Evolutionary conservation across 768 basidiomycete genomes (phyloP).

Genomic region (Trametes meyenii): DNA sequence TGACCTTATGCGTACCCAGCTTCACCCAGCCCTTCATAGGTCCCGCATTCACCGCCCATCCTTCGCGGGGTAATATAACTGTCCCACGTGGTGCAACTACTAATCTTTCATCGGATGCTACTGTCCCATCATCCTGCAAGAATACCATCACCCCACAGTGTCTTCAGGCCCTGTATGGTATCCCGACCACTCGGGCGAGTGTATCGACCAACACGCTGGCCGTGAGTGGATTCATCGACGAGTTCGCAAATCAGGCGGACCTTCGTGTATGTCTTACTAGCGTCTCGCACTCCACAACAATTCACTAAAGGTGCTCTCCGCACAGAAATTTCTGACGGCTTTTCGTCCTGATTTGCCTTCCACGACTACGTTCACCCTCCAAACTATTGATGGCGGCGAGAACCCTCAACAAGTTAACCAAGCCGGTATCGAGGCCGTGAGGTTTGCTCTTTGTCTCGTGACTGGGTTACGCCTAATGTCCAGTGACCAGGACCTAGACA

Average conservation of each 20-base stretch:
- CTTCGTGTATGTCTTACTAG: slow-evolving; percentile 21
- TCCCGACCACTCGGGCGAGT: slow-evolving; percentile 36
- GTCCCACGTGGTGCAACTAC: not conserved
- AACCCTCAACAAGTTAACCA: slow-evolving; percentile 29
- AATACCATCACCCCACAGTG: slow-evolving; percentile 33
- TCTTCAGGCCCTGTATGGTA: slow-evolving; percentile 39
- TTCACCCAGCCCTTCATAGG: slow-evolving; percentile 32
- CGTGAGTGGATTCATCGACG: slow-evolving; percentile 37
- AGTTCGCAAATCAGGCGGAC: slow-evolving; percentile 36
- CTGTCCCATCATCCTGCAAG: slow-evolving; percentile 31
- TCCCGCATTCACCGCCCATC: slow-evolving; percentile 31
- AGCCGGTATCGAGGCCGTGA: slow-evolving; percentile 35
- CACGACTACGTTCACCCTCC: slow-evolving; percentile 28
- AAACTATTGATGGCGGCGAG: slow-evolving; percentile 33
- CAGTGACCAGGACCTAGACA: slow-evolving; percentile 36
- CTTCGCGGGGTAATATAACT: slow-evolving; percentile 1
- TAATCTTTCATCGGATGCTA: slow-evolving; percentile 30
- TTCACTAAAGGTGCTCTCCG: not conserved
- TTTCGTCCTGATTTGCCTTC: slow-evolving; percentile 30
- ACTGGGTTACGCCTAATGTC: not conserved
- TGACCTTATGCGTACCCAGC: slow-evolving; percentile 40
- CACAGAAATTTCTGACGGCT: slow-evolving; percentile 29
- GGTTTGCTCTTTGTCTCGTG: not conserved
- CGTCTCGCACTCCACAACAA: no score
- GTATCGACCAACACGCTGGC: slow-evolving; percentile 30